A percentile compares a stretch with the other conserved stretches of the same genome.
Conservation (phyloP, 2,329 filamentous ascomycete genomes). For the Trichoderma breve region DNA sequence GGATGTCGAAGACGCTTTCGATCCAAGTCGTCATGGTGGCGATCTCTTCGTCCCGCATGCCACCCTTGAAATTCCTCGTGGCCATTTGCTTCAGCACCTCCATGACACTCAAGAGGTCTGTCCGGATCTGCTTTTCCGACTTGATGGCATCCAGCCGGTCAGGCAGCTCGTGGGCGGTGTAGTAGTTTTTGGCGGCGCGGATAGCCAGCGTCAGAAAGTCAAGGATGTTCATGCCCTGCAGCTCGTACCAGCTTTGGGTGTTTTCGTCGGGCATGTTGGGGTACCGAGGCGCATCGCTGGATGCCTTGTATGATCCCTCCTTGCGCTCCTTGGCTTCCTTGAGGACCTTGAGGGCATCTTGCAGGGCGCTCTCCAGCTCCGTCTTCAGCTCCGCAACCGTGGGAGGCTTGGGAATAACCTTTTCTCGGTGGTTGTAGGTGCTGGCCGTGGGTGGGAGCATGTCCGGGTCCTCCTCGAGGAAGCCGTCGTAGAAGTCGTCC, state of each 20-base stretch:
- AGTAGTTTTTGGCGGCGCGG: conserved; percentile 91
- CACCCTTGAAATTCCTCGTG: conserved; percentile 78
- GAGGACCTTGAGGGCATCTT: conserved; percentile 66
- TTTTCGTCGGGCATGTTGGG: conserved; percentile 46
- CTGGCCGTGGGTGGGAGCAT: conserved; percentile 97
- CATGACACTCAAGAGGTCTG: conserved; percentile 80
- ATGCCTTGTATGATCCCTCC: conserved; percentile 30
- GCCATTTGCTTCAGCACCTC: conserved; percentile 92
- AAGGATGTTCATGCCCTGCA: conserved; percentile 87
- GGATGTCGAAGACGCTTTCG: conserved; percentile 69
- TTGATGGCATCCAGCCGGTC: conserved; percentile 83
- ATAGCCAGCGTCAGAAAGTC: conserved; percentile 96
- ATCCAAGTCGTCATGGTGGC: conserved; percentile 78
- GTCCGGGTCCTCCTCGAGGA: conserved; percentile 64
- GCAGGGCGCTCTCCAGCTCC: conserved; percentile 64
- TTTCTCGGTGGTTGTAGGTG: conserved; percentile 86
- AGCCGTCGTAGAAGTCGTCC: conserved; percentile 51
- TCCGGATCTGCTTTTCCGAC: conserved; percentile 78
- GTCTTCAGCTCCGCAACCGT: conserved; percentile 74
- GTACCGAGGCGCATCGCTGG: conserved; percentile 31
- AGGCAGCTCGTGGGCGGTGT: conserved; percentile 86
- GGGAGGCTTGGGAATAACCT: conserved; percentile 78
- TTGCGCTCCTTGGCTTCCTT: conserved; percentile 52
- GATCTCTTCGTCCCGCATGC: conserved; percentile 75
- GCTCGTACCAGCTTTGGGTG: conserved; percentile 72